Base-by-base conservation (phyloP, 225 moss, liverwort and hornwort genomes). In the Pseudisothecium myosuroides region DNA sequence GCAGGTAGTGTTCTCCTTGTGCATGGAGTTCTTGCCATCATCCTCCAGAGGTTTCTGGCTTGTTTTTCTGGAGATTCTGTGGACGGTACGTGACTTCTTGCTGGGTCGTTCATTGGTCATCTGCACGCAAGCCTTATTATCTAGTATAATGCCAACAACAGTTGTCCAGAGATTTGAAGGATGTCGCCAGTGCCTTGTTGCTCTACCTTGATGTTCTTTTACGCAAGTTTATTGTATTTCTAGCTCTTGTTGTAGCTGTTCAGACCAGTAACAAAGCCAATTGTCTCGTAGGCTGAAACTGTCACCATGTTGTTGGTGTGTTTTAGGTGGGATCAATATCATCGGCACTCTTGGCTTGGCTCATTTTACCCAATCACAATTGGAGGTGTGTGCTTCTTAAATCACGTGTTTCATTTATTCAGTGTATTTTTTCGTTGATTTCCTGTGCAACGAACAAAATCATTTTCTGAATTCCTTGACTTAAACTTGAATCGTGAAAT, bases 41-140 rank as follows among this genome's bases (percentile, higher is more conserved):
- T 96, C 95, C 31, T 91, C 95, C 39, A 95, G 99, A 91, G 97
- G 97, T 78, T 99, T 99, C 87, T 99, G 99, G 99, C 99, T 99
- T 77, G 99, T 99, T 80, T 96, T 96, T 83, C 93, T 99, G 85
- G 97, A 99, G 92, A 89, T 94, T 77, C 95, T 97, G 87, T 99
- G 99, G 99, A 99, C 97, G 86, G 99, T 97, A 93, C 82, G 96
- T 89, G 49, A n/a, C 75, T 58, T 74, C 50, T 77, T 47, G 5
- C 67, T 65, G 43, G 20, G 26, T 88, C 56, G 49, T 55, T 83
- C n/a, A 58, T 78, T 81, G 19, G 43, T 81, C 31, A 67, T 74
- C 16, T 83, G 89, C 83, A 24, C 75, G 50, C 69, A 72, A 83
- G 21, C n/a, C 15, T 87, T 39, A 64, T 59, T 62, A 64, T 87